Evolutionary conservation across 129 eudicot species (phyloP).

Genomic region (Artemisia tridentata): DNA sequence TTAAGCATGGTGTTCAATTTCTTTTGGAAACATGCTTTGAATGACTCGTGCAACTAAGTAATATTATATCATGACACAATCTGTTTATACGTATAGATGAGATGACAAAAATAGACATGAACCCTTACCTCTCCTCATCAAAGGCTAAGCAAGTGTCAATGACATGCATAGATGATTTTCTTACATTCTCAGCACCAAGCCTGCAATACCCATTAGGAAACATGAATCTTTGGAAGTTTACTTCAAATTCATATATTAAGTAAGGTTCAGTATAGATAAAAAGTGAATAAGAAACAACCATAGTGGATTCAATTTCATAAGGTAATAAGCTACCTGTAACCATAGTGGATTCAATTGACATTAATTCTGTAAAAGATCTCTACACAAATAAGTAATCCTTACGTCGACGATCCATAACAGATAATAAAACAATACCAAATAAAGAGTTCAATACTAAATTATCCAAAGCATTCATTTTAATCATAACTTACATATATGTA

Average conservation of each 20-base stretch:
- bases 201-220: conserved; percentile 19
- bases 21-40: too few species aligned
- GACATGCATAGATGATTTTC: background rate
- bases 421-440: background rate
- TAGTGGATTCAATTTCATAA: background rate
- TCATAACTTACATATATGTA: background rate
- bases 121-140: too few species aligned
- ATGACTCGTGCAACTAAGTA: too few species aligned
- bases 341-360: too few species aligned
- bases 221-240: conserved; percentile 11
- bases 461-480: background rate
- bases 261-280: background rate
- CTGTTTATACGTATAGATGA: background rate
- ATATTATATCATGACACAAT: too few species aligned
- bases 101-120: background rate
- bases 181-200: conserved; percentile 18
- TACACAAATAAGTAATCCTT: background rate
- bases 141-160: conserved; percentile 21
- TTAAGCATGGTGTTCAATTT: conserved; percentile 70
- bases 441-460: background rate
- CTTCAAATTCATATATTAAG: conserved; percentile 19
- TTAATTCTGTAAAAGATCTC: too few species aligned
- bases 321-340: conserved; percentile 10
- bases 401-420: conserved; percentile 3
- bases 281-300: conserved; percentile 2